These are phyloP conservation scores for Boletus reticulatus DNA, from an alignment of 768 basidiomycete genomes.

Conservation along the genomic window DNA sequence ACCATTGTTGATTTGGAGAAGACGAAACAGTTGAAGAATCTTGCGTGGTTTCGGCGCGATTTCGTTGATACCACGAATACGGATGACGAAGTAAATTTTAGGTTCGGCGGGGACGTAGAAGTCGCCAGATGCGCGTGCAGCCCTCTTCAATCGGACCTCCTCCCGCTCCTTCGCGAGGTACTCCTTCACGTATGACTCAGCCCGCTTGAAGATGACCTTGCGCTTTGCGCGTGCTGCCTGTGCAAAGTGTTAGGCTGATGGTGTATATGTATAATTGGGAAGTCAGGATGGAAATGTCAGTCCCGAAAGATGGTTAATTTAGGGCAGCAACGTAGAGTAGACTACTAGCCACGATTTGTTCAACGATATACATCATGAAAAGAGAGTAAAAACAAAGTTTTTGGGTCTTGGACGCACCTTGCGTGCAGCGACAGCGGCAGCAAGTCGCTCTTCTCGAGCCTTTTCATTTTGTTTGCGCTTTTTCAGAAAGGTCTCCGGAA, in stretches of 20 bases:
- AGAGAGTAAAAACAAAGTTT: slow-evolving; percentile 15
- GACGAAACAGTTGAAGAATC: slow-evolving; percentile 96
- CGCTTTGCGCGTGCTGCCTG: slow-evolving; percentile 90
- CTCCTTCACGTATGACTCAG: slow-evolving; percentile 97
- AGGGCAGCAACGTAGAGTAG: slow-evolving; percentile 65
- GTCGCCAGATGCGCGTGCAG: slow-evolving; percentile 87
- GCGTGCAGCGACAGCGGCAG: slow-evolving; percentile 77
- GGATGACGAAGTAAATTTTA: slow-evolving; percentile 96
- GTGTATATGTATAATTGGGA: slow-evolving; percentile 1
- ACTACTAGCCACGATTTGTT: slow-evolving; percentile 70
- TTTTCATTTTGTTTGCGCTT: slow-evolving; percentile 98
- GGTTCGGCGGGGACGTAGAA: slow-evolving; percentile 97
- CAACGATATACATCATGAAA: slow-evolving; percentile 81
- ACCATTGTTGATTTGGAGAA: slow-evolving; percentile 99
- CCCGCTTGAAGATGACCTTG: slow-evolving; percentile 98
- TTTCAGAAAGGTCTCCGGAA: slow-evolving; percentile 99
- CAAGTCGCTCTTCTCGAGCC: slow-evolving; percentile 89
- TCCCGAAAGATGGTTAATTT: slow-evolving; percentile 88
- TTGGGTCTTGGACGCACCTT: slow-evolving; percentile 59
- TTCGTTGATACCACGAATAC: slow-evolving; percentile 99
- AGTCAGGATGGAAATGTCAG: slow-evolving; percentile 38
- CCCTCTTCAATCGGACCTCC: slow-evolving; percentile 93
- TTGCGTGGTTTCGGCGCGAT: slow-evolving; percentile 99
- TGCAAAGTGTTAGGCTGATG: slow-evolving; percentile 7
- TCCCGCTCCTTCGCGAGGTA: slow-evolving; percentile 91